Conservation (phyloP, 495 filamentous ascomycete species). For the Aspergillus coremiiformis region DNA sequence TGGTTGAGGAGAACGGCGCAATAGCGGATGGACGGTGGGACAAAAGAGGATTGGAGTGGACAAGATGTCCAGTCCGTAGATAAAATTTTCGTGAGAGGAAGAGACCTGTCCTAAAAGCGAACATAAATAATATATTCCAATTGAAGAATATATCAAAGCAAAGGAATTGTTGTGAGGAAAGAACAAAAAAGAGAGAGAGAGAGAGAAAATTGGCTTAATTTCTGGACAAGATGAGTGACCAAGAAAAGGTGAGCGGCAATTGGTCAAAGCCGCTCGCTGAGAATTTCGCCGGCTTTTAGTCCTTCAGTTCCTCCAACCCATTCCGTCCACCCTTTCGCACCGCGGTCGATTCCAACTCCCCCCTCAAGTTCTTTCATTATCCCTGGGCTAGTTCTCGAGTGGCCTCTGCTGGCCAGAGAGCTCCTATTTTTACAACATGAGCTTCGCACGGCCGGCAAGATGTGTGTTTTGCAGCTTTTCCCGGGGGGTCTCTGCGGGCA, state of each 20-base stretch:
- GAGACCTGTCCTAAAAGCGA: constrained; percentile 8
- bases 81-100: constrained; percentile 2
- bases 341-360: constrained; percentile 8
- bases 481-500: constrained; percentile 29
- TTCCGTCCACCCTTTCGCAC: constrained; percentile 1
- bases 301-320: constrained; percentile 1
- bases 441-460: constrained; percentile 48
- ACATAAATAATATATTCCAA: background rate
- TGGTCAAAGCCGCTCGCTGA: constrained; percentile 20
- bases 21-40: constrained; percentile 15
- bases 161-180: background rate
- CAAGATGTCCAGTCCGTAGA: constrained; percentile 1
- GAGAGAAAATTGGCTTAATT: background rate
- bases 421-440: constrained; percentile 42
- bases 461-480: constrained; percentile 50
- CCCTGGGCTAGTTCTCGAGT: constrained; percentile 12
- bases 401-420: constrained; percentile 26
- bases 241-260: constrained; percentile 15
- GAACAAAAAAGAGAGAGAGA: background rate
- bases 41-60: constrained; percentile 3
- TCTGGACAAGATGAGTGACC: background rate
- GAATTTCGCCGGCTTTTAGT: constrained; percentile 14
- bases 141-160: background rate
- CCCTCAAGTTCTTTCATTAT: constrained; percentile 8
- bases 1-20: constrained; percentile 13